Percentiles rank a stretch among this genome's conserved stretches.
phyloP scores from a whole-genome alignment of 352 stramenopile species.

The Phytopythium cucurbitacearum region DNA sequence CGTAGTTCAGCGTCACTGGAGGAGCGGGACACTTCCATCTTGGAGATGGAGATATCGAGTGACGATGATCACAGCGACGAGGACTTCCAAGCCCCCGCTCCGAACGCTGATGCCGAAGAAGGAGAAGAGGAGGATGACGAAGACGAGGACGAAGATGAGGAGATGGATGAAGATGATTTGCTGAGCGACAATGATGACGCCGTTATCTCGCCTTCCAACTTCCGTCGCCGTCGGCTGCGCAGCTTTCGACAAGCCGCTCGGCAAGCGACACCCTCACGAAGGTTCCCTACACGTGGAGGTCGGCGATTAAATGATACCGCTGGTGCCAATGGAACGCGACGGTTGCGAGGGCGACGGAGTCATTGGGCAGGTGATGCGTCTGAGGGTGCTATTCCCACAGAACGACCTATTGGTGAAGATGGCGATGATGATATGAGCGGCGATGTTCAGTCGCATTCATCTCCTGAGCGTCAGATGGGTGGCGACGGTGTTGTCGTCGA shows the following conservation, averaged over 20 bases:
- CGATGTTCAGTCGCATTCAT: neutral
- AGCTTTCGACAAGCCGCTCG: constrained; percentile 15
- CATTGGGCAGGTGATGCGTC: too few species aligned
- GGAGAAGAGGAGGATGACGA: constrained; percentile 38
- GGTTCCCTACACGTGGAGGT: constrained; percentile 33
- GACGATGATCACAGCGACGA: constrained; percentile 85
- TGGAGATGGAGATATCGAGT: constrained; percentile 84
- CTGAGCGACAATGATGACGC: constrained; percentile 45
- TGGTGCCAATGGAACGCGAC: too few species aligned
- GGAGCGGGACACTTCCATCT: constrained; percentile 77
- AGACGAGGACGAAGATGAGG: constrained; percentile 38
- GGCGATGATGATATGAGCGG: constrained; percentile 7
- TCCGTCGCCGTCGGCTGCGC: constrained; percentile 30
- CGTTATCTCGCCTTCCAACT: constrained; percentile 32
- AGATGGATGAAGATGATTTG: constrained; percentile 45
- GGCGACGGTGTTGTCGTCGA: constrained; percentile 60
- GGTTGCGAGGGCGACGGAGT: too few species aligned
- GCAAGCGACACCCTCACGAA: constrained; percentile 6
- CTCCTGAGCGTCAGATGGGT: constrained; percentile 6
- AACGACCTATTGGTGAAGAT: constrained; percentile 2
- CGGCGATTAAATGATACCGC: constrained; percentile 17
- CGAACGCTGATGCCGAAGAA: constrained; percentile 45
- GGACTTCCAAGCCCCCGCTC: constrained; percentile 68
- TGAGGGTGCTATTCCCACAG: too few species aligned
- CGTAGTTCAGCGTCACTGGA: constrained; percentile 42